Evolutionary conservation across 2,329 filamentous ascomycete genomes (phyloP).

Genomic region (Zasmidium citrigriseum): DNA sequence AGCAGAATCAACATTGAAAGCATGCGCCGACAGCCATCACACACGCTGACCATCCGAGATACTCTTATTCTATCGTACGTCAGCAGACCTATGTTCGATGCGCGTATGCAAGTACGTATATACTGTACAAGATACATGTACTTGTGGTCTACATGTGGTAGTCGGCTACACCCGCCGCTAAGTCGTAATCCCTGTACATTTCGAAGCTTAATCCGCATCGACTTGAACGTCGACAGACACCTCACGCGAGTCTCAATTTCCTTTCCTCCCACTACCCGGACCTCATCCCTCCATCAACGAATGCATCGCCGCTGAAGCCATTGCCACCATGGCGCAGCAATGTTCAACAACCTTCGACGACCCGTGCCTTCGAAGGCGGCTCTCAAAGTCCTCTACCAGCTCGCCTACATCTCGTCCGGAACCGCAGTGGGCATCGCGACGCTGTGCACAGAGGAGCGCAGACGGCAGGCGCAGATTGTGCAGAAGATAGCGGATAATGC

Average conservation of each 20-base stretch:
- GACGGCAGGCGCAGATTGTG: slow-evolving; percentile 34
- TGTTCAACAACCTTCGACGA: slow-evolving; percentile 32
- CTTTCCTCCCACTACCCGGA: no score
- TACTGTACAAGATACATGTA: no score
- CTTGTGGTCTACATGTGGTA: no score
- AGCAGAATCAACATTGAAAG: neutral
- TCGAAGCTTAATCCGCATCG: neutral
- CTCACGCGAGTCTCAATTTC: neutral
- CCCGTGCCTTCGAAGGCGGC: slow-evolving; percentile 38
- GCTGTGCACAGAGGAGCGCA: slow-evolving; percentile 39
- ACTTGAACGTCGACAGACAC: neutral
- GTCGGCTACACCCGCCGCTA: neutral
- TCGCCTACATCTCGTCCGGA: slow-evolving; percentile 42
- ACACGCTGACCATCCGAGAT: no score
- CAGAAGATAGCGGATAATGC: slow-evolving; percentile 40
- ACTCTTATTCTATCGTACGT: no score
- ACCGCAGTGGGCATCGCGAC: slow-evolving; percentile 37
- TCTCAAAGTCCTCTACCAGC: slow-evolving; percentile 38
- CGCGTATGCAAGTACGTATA: no score
- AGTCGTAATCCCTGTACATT: slow-evolving; percentile 2
- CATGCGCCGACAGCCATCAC: no score
- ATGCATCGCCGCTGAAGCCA: slow-evolving; percentile 20
- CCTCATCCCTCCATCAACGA: neutral
- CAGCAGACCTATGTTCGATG: no score
- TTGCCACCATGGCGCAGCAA: slow-evolving; percentile 31